phyloP scores from a whole-genome alignment of 2,329 filamentous ascomycete genomes.

The Boeremia lycopersici region DNA sequence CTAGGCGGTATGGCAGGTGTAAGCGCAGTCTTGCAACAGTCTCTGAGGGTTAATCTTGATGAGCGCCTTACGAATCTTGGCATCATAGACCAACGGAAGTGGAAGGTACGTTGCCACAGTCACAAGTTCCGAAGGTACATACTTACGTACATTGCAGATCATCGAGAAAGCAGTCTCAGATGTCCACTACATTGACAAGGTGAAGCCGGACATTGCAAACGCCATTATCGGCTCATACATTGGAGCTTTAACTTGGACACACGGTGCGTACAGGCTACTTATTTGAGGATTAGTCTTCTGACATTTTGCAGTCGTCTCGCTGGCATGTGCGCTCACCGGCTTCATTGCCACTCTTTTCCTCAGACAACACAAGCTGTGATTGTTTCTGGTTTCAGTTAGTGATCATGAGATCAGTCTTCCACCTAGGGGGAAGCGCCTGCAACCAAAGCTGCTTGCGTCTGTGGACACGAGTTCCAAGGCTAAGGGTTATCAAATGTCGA shows the following conservation, averaged over 20 bases:
- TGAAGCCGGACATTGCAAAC: conserved; percentile 17
- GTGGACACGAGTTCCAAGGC: no score
- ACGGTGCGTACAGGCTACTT: conserved; percentile 17
- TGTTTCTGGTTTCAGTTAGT: neutral
- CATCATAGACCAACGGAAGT: conserved; percentile 6
- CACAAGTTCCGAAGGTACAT: neutral
- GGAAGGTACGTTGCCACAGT: conserved; percentile 3
- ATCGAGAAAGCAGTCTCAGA: conserved; percentile 29
- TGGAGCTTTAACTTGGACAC: conserved; percentile 32
- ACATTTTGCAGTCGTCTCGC: conserved; percentile 22
- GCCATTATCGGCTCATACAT: conserved; percentile 27
- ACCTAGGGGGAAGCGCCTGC: neutral
- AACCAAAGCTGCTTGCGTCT: no score
- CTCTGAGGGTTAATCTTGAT: conserved; percentile 24
- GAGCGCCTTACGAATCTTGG: conserved; percentile 19
- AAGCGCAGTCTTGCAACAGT: conserved; percentile 30
- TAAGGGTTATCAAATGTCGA: no score
- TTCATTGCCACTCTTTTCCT: conserved; percentile 27
- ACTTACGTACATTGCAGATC: conserved; percentile 7
- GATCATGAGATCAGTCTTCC: neutral
- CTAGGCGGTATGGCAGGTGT: conserved; percentile 32
- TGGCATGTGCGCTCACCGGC: conserved; percentile 23
- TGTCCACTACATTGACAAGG: conserved; percentile 27
- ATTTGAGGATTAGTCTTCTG: neutral
- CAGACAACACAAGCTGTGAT: conserved; percentile 25